A percentile compares a stretch with the other conserved stretches of the same genome.
These are phyloP conservation scores for Talaromyces adpressus DNA, from an alignment of 495 filamentous ascomycete genomes.

Conservation along the genomic window DNA sequence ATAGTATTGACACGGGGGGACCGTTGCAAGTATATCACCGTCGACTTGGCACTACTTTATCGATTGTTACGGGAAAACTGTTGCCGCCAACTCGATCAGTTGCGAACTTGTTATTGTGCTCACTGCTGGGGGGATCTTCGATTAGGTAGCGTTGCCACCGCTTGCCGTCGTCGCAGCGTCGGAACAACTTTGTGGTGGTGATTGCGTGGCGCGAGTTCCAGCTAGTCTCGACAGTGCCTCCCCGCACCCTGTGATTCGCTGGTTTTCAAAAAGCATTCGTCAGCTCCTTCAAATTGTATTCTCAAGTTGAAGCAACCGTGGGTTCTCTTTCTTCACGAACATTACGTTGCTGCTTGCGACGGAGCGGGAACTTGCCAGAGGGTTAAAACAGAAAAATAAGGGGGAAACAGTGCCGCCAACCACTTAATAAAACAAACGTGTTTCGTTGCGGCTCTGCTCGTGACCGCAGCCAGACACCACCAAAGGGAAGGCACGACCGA, in stretches of 20 bases:
- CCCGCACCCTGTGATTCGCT: not conserved
- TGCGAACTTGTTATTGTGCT: not conserved
- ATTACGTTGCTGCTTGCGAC: slow-evolving; percentile 4
- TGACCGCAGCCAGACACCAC: not conserved
- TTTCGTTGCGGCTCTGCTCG: not conserved
- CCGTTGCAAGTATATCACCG: not conserved
- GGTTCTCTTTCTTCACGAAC: not conserved
- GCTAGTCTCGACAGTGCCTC: not conserved
- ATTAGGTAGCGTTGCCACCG: not conserved
- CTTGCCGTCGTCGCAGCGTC: not conserved
- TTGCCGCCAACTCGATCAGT: not conserved
- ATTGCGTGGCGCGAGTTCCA: slow-evolving; percentile 1
- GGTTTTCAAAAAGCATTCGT: not conserved
- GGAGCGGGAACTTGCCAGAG: not conserved
- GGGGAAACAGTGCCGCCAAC: not conserved
- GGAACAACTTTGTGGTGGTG: not conserved
- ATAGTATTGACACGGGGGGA: not conserved
- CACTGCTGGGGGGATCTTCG: not conserved
- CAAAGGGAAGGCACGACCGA: not conserved
- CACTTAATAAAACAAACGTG: not conserved
- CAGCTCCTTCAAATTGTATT: not conserved
- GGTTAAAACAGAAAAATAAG: not conserved
- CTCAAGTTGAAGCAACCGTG: not conserved
- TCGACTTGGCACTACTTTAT: not conserved
- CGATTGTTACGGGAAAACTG: not conserved